These are phyloP conservation scores for Sporopachydermia lactativora DNA, from an alignment of 805 yeast genomes.

Conservation along the genomic window DNA sequence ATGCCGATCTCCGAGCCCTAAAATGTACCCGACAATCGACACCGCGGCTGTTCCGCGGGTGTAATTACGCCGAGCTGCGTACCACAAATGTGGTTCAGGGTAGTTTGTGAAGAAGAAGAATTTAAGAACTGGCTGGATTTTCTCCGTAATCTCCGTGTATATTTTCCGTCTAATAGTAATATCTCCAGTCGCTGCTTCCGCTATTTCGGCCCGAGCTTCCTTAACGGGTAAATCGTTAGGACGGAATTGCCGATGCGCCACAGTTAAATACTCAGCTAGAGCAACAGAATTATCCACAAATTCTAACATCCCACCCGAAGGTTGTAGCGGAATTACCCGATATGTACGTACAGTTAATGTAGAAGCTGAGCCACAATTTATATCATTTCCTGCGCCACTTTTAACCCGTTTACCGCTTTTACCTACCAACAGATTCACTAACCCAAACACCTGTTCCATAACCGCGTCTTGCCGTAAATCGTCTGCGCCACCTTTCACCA, in stretches of 20 bases:
- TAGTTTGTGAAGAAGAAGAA: slow-evolving; percentile 58
- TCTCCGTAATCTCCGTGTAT: slow-evolving; percentile 32
- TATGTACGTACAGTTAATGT: slow-evolving; percentile 62
- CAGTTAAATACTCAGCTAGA: slow-evolving; percentile 49
- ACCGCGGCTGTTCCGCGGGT: slow-evolving; percentile 70
- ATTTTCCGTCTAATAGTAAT: slow-evolving; percentile 9
- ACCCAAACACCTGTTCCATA: slow-evolving; percentile 92
- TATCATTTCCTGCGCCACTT: too few relatives aligned
- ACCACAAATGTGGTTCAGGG: slow-evolving; percentile 62
- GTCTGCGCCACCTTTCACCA: slow-evolving; percentile 79
- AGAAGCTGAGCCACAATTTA: too few relatives aligned
- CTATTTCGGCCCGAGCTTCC: slow-evolving; percentile 51
- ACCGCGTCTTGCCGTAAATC: slow-evolving; percentile 92
- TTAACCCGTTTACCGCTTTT: slow-evolving; percentile 44
- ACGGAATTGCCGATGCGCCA: slow-evolving; percentile 36
- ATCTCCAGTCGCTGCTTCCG: slow-evolving; percentile 24
- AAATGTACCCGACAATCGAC: slow-evolving; percentile 74
- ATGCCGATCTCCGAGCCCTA: slow-evolving; percentile 94
- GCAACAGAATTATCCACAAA: slow-evolving; percentile 72
- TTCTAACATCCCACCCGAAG: slow-evolving; percentile 77
- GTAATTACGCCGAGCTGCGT: slow-evolving; percentile 44
- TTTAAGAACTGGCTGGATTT: slow-evolving; percentile 54
- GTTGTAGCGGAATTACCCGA: slow-evolving; percentile 81
- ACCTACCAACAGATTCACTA: slow-evolving; percentile 52
- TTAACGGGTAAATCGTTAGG: slow-evolving; percentile 33